phyloP scores from a whole-genome alignment of 768 basidiomycete species.

The Cyclocybe cylindracea region DNA sequence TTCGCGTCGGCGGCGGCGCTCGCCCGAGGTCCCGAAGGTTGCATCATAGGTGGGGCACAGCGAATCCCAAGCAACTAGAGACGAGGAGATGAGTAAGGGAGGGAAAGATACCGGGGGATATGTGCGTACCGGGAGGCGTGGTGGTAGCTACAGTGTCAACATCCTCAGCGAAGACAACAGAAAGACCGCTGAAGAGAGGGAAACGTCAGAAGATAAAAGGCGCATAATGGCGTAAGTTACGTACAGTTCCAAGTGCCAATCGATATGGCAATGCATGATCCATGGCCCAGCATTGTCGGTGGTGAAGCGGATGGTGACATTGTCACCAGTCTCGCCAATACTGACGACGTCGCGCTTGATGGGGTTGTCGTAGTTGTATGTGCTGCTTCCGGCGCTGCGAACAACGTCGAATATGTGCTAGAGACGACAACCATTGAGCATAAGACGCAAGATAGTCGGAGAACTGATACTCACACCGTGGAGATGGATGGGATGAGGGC shows the following conservation, averaged over 20 bases:
- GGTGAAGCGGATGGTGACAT: conserved; percentile 57
- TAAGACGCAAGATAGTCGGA: neutral
- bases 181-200: too few species aligned
- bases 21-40: too few species aligned
- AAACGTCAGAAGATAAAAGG: too few species aligned
- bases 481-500: conserved; percentile 43
- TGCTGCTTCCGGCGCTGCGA: conserved; percentile 32
- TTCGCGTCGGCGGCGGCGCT: too few species aligned
- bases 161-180: too few species aligned
- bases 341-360: conserved; percentile 53
- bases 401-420: conserved; percentile 41
- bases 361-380: conserved; percentile 48
- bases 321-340: conserved; percentile 37
- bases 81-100: too few species aligned
- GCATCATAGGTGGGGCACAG: too few species aligned
- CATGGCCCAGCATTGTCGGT: conserved; percentile 72
- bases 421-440: conserved; percentile 22
- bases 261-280: conserved; percentile 48
- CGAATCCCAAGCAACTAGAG: too few species aligned
- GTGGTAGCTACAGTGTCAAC: too few species aligned
- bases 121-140: too few species aligned
- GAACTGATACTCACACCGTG: conserved; percentile 35
- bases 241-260: conserved; percentile 35
- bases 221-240: neutral
- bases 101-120: too few species aligned